Conservation (phyloP, 805 yeast species). For the Candida nitratophila region DNA sequence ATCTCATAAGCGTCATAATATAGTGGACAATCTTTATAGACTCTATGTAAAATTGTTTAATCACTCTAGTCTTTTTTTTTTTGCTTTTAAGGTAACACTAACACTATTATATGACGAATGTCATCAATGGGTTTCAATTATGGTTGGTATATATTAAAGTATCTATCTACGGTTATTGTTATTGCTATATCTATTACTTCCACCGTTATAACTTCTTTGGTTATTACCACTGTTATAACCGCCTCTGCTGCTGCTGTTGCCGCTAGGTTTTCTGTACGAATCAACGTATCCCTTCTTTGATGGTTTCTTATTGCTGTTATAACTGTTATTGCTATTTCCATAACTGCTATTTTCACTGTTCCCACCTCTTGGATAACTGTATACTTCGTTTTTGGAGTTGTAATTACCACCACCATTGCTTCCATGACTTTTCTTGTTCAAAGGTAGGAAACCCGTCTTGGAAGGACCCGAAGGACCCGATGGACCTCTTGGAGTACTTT, state of each 20-base stretch:
- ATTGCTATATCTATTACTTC: constrained; percentile 1
- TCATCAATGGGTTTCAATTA: no score
- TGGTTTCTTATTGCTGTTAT: constrained; percentile 1
- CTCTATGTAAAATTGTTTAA: not conserved
- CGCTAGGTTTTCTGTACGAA: no score
- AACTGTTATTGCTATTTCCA: constrained; percentile 7
- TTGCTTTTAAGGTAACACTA: no score
- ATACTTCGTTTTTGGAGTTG: not conserved
- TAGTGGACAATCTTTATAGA: no score
- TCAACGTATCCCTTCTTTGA: no score
- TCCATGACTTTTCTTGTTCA: not conserved
- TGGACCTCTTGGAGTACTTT: not conserved
- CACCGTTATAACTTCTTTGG: constrained; percentile 3
- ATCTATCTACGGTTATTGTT: not conserved
- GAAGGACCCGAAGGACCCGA: constrained; percentile 7
- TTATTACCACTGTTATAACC: constrained; percentile 4
- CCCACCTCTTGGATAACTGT: constrained; percentile 3
- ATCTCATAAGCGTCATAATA: no score
- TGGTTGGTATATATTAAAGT: no score
- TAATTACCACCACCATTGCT: constrained; percentile 1
- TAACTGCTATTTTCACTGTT: constrained; percentile 8
- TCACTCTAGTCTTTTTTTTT: no score
- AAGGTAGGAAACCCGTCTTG: constrained; percentile 15
- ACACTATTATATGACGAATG: no score
- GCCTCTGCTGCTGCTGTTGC: constrained; percentile 7